Base-by-base conservation (phyloP, 2,329 filamentous ascomycete genomes). In the Drechmeria coniospora region DNA sequence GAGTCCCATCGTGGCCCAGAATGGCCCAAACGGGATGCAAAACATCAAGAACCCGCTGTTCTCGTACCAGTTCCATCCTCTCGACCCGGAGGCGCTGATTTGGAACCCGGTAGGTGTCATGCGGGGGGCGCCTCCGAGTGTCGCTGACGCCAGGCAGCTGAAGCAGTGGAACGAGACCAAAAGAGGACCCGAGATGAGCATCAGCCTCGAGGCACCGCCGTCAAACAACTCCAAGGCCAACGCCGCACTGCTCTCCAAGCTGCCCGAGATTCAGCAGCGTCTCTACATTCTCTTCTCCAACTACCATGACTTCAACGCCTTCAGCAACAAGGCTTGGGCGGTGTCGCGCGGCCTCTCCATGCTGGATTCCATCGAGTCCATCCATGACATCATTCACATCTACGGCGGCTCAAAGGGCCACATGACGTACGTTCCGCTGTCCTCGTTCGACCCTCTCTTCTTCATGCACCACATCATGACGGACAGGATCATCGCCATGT, bases 361-460 rank as follows among this genome's bases (percentile, higher is more conserved):
- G 9, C 65, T 65, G 27, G 77, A 81, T 45, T 80, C 74, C 8
- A 50, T 78, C 19, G 74, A 79, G 45, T 63, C 66, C 1, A 50
- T 79, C 4, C 74, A 79, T 38, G 72, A 78, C 42, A 60, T 63
- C 8, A 59, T 79, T 21, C 74, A 79, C 37, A 63, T 63, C 18
- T 58, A 65, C 26, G 59, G 65, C 4, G 79, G 67, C 18, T 59
- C 53, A 32, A 61, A 63, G 20, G 76, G 78, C 2, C 77, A 82
- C 40, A 78, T 79, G 68, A 69, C 65, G 23, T 78, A 69, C 47
- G 70, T 74, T 18, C 69, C 73, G 12, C 77, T 78, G 39, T 79
- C 80, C 2, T 68, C 77, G 0, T 92, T 82, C 45, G 82, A 92
- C 44, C 81, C 81, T 0, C 56, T 81, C 9, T 86, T 87, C 51